Base-by-base conservation (phyloP, 2,329 filamentous ascomycete genomes). In the Chaetomium strumarium region DNA sequence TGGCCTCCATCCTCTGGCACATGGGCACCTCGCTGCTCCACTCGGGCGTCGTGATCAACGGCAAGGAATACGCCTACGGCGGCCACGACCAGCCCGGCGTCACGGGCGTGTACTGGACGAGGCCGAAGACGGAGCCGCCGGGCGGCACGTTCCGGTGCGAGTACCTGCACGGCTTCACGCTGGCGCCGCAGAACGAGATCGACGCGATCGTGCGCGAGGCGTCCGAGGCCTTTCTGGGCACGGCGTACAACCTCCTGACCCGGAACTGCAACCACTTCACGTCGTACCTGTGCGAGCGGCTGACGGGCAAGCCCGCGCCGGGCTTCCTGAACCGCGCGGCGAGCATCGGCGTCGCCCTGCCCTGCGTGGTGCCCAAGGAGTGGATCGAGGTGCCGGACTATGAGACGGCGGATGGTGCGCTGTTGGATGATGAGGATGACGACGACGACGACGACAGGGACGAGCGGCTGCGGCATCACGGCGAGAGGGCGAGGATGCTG, bases 251-350 rank as follows among this genome's bases (percentile, higher is more conserved):
- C 63, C 78, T 95, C 13, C 76, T 95, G 41, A 90, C 84, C 17
- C 83, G 83, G 61, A 95, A 95, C 68, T 95, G 89, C 77, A 95
- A 95, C 67, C 89, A 95, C 67, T 95, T 95, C 67, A 92, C 88
- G 2, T 83, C 82, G 17, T 82, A 86, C 62, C 77, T 95, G 16
- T 90, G 86, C 68, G 75, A 85, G 66, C 80, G 80, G 59, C 76
- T 95, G 50, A 92, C 87, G 2, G 81, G 84, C 6, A 78, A 80
- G 42, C 73, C 82, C 1, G 86, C 86, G 0, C 89, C 89, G 0
- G 70, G 69, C 16, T 95, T 88, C 86, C 72, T 95, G 49, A 95
- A 95, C 64, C 80, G 89, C 51, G 89, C 89, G 1, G 89, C 89
- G n/a, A 85, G 80, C 60, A 88, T 95, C 57, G 89, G 89, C 37